Base-by-base conservation (phyloP, 306 rosid species). In the Morella rubra region DNA sequence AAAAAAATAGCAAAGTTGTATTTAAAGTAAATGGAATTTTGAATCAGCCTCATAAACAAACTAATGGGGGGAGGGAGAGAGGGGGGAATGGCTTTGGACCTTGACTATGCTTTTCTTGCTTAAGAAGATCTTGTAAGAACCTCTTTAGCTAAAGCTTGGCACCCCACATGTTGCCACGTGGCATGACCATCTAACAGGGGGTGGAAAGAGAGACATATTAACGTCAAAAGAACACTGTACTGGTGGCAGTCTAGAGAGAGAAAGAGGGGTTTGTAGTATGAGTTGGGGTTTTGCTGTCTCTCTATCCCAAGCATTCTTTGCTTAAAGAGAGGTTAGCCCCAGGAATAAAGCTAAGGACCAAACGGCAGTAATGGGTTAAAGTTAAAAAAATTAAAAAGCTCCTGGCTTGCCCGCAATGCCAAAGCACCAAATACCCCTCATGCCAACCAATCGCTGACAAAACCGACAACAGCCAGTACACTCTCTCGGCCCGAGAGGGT, bases 81-180 rank as follows among this genome's bases (percentile, higher is more conserved):
- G 73, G 27, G 64, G 71, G 65, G 70, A 66, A 62, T 76, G 73
- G 68, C 89, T 82, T 84, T 86, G 85, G 86, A 88, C 84, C 77
- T 90, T 90, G 95, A 90, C 90, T 85, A 85, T 85, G 90, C 96
- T 90, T 91, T 89, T 93, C 87, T 86, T 93, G 81, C 81, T 79
- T 61, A 85, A 86, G 76, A 90, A 87, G 91, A 93, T 86, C 86
- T 80, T 80, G 80, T 78, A 76, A 79, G 84, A 81, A 71, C 87
- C 83, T 78, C 90, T 81, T 90, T 92, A 89, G 58, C 79, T 80
- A 83, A 81, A 83, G 86, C 83, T 51, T 58, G 66, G 18, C 79
- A 59, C 76, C 64, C 74, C 81, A 85, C 55, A 71, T 5, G 19
- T 13, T 84, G 87, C 65, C 90, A 87, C 80, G 81, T 91, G 90